A percentile compares a stretch with the other conserved stretches of the same genome.
Evolutionary conservation across 129 eudicot genomes (phyloP).

Genomic region (Deinandra increscens): DNA sequence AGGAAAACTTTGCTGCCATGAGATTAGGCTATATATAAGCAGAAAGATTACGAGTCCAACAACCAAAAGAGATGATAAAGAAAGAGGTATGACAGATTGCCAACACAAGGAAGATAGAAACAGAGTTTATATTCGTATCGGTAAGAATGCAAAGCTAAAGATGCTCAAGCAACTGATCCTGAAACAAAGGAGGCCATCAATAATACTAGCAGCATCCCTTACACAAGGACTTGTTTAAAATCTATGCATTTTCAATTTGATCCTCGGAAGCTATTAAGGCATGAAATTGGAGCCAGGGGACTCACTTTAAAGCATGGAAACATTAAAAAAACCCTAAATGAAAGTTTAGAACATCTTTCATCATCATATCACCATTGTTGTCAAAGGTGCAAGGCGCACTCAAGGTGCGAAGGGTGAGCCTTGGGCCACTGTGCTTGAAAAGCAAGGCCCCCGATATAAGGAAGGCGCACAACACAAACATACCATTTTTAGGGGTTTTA

Average conservation of each 20-base stretch:
- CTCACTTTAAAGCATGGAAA: background rate
- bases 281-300: background rate
- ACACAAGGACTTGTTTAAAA: background rate
- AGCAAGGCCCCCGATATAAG: too few species aligned
- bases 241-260: background rate
- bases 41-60: background rate
- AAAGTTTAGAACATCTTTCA: background rate
- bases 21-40: background rate
- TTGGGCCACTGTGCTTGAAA: too few species aligned
- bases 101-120: too few species aligned
- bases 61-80: too few species aligned
- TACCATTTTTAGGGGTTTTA: too few species aligned
- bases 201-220: background rate
- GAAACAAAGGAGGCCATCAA: background rate
- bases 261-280: conserved; percentile 2
- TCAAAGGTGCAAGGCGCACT: too few species aligned
- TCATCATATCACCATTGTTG: background rate
- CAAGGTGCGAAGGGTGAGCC: too few species aligned
- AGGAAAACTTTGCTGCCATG: background rate
- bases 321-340: background rate
- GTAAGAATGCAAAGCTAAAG: background rate
- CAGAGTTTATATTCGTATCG: background rate
- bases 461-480: too few species aligned
- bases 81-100: too few species aligned
- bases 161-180: conserved; percentile 14